These are phyloP conservation scores for Pichia nanzhaoensis DNA, from an alignment of 805 yeast species.

Conservation along the genomic window DNA sequence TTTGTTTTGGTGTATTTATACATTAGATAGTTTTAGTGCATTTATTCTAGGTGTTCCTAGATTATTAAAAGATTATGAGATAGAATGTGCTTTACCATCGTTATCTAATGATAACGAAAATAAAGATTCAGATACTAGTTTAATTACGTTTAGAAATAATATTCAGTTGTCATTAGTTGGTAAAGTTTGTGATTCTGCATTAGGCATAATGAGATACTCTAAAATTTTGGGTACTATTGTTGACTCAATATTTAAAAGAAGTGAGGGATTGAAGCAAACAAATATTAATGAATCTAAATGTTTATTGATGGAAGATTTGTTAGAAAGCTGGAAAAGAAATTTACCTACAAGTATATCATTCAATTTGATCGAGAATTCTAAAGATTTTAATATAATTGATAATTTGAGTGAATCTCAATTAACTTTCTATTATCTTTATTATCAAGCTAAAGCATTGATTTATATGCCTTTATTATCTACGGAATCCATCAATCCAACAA, in stretches of 20 bases:
- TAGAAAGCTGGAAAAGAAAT: conserved; percentile 75
- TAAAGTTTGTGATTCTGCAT: conserved; percentile 56
- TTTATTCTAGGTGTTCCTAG: conserved; percentile 79
- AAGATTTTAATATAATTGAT: conserved; percentile 34
- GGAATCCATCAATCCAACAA: conserved; percentile 21
- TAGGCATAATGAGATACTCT: conserved; percentile 60
- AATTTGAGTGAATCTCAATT: conserved; percentile 39
- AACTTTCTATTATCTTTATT: conserved; percentile 51
- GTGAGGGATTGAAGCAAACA: conserved; percentile 26
- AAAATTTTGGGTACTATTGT: conserved; percentile 68
- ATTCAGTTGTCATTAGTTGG: conserved; percentile 59
- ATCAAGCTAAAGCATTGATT: conserved; percentile 55
- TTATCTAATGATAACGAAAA: conserved; percentile 29
- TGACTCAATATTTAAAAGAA: conserved; percentile 64
- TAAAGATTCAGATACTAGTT: conserved; percentile 43
- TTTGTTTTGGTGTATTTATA: conserved; percentile 77
- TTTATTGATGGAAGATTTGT: conserved; percentile 47
- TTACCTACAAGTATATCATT: conserved; percentile 56
- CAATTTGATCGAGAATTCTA: conserved; percentile 51
- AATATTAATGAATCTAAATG: conserved; percentile 28
- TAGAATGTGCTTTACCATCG: conserved; percentile 81
- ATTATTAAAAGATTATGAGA: conserved; percentile 68
- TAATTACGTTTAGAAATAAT: conserved; percentile 49
- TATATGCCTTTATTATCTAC: conserved; percentile 57
- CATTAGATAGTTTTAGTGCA: conserved; percentile 68